Percentiles rank a stretch among this genome's conserved stretches.
phyloP scores from a whole-genome alignment of 768 basidiomycete species.

The Leccinum disarticulatum region DNA sequence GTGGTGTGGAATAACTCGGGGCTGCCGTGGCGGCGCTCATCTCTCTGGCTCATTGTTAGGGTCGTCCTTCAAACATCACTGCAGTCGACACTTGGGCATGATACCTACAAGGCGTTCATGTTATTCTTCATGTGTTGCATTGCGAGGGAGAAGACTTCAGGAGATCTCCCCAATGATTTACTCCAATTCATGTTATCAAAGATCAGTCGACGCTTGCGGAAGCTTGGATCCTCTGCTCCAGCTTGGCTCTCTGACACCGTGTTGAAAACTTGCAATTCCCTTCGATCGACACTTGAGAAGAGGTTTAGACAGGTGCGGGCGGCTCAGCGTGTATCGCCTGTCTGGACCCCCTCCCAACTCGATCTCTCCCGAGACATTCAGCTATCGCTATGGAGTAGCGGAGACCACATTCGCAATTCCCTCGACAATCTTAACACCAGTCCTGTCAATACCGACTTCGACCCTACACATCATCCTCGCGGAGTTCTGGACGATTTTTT shows the following conservation, averaged over 20 bases:
- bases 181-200: slow-evolving; percentile 32
- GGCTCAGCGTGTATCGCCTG: slow-evolving; percentile 26
- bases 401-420: background rate
- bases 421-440: background rate
- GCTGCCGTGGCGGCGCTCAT: slow-evolving; percentile 32
- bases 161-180: slow-evolving; percentile 23
- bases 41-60: slow-evolving; percentile 38
- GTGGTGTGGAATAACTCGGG: slow-evolving; percentile 4
- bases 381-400: background rate
- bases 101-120: slow-evolving; percentile 49
- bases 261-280: slow-evolving; percentile 32
- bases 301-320: slow-evolving; percentile 37
- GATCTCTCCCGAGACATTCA: background rate
- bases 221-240: slow-evolving; percentile 25
- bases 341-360: slow-evolving; percentile 30
- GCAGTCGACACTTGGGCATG: slow-evolving; percentile 3
- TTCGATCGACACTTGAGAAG: slow-evolving; percentile 24
- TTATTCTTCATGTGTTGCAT: slow-evolving; percentile 37
- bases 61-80: slow-evolving; percentile 36
- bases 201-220: slow-evolving; percentile 24
- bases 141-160: slow-evolving; percentile 20
- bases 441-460: slow-evolving; percentile 1
- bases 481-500: background rate
- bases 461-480: slow-evolving; percentile 2
- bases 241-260: slow-evolving; percentile 39